phyloP scores from a whole-genome alignment of 345 rosid genomes.

The Cardiospermum halicacabum region DNA sequence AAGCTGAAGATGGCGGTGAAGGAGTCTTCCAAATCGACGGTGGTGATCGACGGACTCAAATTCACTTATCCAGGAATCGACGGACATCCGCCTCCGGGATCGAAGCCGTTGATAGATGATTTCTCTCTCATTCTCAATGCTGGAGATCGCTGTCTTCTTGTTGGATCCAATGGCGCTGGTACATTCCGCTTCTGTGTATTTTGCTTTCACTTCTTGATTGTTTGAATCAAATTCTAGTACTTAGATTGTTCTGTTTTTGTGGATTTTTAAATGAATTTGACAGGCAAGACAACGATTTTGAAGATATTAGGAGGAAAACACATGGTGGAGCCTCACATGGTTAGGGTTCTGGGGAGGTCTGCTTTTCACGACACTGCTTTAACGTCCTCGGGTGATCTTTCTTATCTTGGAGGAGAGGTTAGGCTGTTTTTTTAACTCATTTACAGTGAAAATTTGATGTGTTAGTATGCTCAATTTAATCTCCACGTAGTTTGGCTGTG shows the following conservation, averaged over 20 bases:
- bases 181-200: neutral
- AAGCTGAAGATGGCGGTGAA: conserved; percentile 31
- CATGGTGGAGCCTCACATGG: conserved; percentile 95
- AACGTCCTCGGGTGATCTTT: conserved; percentile 85
- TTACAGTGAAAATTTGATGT: neutral
- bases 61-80: conserved; percentile 98
- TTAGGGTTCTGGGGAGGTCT: conserved; percentile 75
- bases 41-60: conserved; percentile 67
- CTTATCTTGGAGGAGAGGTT: conserved; percentile 97
- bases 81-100: conserved; percentile 89
- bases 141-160: conserved; percentile 86
- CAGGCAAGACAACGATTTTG: conserved; percentile 88
- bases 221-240: neutral
- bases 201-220: neutral
- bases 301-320: conserved; percentile 96
- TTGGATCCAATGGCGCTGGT: conserved; percentile 99
- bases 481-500: neutral
- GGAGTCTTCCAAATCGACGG: conserved; percentile 34
- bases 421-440: neutral
- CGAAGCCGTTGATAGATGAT: conserved; percentile 67
- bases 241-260: neutral
- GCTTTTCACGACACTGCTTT: conserved; percentile 90
- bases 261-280: neutral
- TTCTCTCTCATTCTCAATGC: conserved; percentile 54
- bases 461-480: neutral